These are phyloP conservation scores for Verticillium isaacii DNA, from an alignment of 2,329 filamentous ascomycete species.

Conservation along the genomic window DNA sequence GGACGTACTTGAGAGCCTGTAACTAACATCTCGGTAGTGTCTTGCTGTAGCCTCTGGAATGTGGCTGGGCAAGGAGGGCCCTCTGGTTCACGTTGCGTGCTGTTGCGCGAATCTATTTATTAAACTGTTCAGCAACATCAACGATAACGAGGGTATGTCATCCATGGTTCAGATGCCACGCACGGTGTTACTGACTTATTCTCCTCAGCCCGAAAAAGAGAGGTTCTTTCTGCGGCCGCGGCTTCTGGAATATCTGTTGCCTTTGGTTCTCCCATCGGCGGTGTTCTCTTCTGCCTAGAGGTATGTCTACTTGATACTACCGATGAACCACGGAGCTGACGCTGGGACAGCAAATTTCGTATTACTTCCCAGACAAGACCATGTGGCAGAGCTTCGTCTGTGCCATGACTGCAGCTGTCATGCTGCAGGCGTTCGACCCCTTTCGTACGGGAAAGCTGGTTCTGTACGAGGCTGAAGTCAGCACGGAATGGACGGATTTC, in stretches of 20 bases:
- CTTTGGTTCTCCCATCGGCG: constrained; percentile 90
- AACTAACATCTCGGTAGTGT: constrained; percentile 49
- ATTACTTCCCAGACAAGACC: constrained; percentile 97
- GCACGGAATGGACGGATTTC: constrained; percentile 87
- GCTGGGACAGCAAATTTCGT: constrained; percentile 68
- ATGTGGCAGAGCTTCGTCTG: constrained; percentile 99
- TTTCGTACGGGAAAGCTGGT: constrained; percentile 95
- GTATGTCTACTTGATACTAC: constrained; percentile 30
- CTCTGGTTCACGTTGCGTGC: constrained; percentile 91
- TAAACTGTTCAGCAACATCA: constrained; percentile 78
- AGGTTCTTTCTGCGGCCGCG: constrained; percentile 87
- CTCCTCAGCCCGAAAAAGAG: constrained; percentile 76
- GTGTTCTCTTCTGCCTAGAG: constrained; percentile 93
- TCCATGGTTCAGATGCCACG: background rate
- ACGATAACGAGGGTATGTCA: constrained; percentile 73
- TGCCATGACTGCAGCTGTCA: constrained; percentile 96
- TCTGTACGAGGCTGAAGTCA: constrained; percentile 92
- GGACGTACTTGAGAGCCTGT: constrained; percentile 3
- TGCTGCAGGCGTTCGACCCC: constrained; percentile 86
- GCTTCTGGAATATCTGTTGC: constrained; percentile 91
- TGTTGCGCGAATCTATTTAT: constrained; percentile 94
- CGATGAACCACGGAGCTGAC: background rate
- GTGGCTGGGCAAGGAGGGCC: constrained; percentile 96
- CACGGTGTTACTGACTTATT: background rate
- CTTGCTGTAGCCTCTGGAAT: constrained; percentile 89